Conservation (phyloP, 495 filamentous ascomycete species). For the Penicillium flavigenum region DNA sequence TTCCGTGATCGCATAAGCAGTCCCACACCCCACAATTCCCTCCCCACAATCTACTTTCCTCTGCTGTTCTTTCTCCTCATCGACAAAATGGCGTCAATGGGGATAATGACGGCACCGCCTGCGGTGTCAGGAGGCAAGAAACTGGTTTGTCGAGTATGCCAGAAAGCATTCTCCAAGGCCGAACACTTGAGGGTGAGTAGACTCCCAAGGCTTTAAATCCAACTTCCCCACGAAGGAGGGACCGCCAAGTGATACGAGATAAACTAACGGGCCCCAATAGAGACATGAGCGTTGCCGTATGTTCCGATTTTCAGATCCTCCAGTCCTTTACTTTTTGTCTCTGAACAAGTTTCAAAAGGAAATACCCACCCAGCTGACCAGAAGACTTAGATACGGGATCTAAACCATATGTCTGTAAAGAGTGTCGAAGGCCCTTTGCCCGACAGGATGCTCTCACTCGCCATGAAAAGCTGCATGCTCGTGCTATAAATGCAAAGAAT, state of each 20-base stretch:
- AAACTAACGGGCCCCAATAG: conserved; percentile 31
- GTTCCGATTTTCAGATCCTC: conserved; percentile 3
- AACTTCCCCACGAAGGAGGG: conserved; percentile 21
- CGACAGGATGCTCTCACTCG: conserved; percentile 50
- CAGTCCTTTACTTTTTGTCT: not conserved
- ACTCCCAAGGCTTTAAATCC: not conserved
- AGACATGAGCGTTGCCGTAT: conserved; percentile 53
- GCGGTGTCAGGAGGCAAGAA: conserved; percentile 28
- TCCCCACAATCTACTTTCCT: conserved; percentile 19
- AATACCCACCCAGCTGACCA: conserved; percentile 17
- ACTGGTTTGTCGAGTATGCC: conserved; percentile 43
- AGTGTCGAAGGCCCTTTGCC: conserved; percentile 45
- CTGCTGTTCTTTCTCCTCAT: conserved; percentile 2
- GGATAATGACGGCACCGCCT: conserved; percentile 22
- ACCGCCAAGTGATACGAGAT: conserved; percentile 2
- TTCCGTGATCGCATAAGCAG: conserved; percentile 12
- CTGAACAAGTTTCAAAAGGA: not conserved
- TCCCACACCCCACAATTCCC: conserved; percentile 21
- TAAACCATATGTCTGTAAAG: conserved; percentile 46
- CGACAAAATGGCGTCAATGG: conserved; percentile 17
- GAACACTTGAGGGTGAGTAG: conserved; percentile 47
- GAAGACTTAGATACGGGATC: conserved; percentile 44
- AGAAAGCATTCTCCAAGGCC: conserved; percentile 47
- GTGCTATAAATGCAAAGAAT: conserved; percentile 31
- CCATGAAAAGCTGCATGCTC: conserved; percentile 48